Evolutionary conservation across 2,329 filamentous ascomycete genomes (phyloP).

Genomic region (Monascus ruber): DNA sequence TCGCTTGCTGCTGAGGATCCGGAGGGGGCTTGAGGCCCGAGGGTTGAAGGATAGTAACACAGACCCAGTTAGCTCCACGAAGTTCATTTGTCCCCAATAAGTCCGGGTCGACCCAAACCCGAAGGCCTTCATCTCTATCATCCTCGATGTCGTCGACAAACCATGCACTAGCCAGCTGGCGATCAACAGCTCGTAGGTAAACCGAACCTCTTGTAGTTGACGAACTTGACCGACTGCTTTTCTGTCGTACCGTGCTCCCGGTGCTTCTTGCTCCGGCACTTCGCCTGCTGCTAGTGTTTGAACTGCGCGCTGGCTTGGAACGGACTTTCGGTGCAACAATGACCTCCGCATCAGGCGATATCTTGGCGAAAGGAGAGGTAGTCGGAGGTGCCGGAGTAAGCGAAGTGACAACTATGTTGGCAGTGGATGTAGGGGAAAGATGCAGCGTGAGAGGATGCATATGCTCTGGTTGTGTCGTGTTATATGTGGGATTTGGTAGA

Average conservation of each 20-base stretch:
- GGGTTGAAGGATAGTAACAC: slow-evolving; percentile 78
- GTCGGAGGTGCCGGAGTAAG: slow-evolving; percentile 62
- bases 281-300: slow-evolving; percentile 60
- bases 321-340: slow-evolving; percentile 92
- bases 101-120: slow-evolving; percentile 77
- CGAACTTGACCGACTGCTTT: slow-evolving; percentile 49
- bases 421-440: slow-evolving; percentile 87
- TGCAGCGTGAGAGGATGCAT: slow-evolving; percentile 81
- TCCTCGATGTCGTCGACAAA: slow-evolving; percentile 58
- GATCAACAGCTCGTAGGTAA: slow-evolving; percentile 72
- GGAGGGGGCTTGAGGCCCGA: slow-evolving; percentile 60
- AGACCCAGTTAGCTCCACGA: slow-evolving; percentile 63
- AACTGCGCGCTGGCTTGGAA: slow-evolving; percentile 52
- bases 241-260: slow-evolving; percentile 56
- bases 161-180: slow-evolving; percentile 57
- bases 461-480: slow-evolving; percentile 40
- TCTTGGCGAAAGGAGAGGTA: slow-evolving; percentile 72
- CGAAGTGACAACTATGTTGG: slow-evolving; percentile 76
- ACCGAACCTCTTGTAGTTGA: slow-evolving; percentile 41
- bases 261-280: slow-evolving; percentile 59
- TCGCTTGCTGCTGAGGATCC: slow-evolving; percentile 56
- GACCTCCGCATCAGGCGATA: slow-evolving; percentile 87
- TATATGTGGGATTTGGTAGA: slow-evolving; percentile 70
- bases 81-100: slow-evolving; percentile 60
- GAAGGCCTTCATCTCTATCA: slow-evolving; percentile 49